Evolutionary conservation across 139 green algal genomes (phyloP).

Genomic region (Closterium sp.): DNA sequence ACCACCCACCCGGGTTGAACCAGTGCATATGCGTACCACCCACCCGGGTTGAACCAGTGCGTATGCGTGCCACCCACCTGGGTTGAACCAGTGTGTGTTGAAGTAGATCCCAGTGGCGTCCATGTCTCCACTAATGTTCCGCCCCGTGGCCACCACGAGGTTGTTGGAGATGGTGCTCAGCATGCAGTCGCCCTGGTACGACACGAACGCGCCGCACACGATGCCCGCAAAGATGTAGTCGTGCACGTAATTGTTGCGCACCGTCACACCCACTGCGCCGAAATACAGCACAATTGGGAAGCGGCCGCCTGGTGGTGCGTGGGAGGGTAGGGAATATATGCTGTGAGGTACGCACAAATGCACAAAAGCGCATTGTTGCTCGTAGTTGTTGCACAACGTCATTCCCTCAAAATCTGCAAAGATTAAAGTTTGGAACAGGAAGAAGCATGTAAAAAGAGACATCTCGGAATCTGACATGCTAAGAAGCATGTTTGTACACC

Average conservation of each 20-base stretch:
- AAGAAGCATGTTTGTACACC: no score
- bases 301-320: not conserved
- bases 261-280: not conserved
- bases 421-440: no score
- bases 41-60: no score
- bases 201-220: not conserved
- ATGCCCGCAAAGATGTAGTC: not conserved
- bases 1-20: no score
- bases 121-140: not conserved
- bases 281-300: conserved; percentile 8
- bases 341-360: no score
- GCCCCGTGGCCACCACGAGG: not conserved
- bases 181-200: conserved; percentile 12
- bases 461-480: no score
- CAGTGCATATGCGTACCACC: no score
- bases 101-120: conserved; percentile 5
- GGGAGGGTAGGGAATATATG: no score
- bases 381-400: no score
- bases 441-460: no score
- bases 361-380: no score
- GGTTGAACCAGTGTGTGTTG: conserved; percentile 3
- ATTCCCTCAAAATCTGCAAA: no score
- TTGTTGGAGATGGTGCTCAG: not conserved
- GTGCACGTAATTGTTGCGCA: conserved; percentile 28
- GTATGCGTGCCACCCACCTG: not conserved